These are phyloP conservation scores for Aristolochia contorta DNA, from an alignment of 164 flowering plant genomes.

Conservation along the genomic window DNA sequence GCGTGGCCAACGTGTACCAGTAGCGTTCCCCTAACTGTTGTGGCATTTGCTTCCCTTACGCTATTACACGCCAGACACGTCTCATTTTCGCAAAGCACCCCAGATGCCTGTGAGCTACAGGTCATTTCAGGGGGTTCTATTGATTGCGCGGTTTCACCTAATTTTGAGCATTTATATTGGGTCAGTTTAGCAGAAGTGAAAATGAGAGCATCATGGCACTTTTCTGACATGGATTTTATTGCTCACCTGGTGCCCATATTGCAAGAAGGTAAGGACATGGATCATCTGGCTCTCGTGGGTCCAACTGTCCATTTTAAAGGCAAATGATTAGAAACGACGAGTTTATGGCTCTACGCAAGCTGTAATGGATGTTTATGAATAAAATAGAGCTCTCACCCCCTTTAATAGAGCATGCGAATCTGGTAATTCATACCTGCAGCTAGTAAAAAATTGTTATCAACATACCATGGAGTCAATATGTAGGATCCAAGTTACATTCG, in stretches of 20 bases:
- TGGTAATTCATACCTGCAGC: conserved; percentile 92
- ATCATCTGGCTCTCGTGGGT: conserved; percentile 75
- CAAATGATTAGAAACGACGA: not conserved
- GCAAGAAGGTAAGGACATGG: conserved; percentile 85
- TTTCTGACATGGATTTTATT: not conserved
- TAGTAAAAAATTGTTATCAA: conserved; percentile 1
- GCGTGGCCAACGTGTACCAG: conserved; percentile 36
- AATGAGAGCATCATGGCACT: no score
- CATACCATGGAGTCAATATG: no score
- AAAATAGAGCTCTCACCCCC: conserved; percentile 41
- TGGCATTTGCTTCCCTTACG: conserved; percentile 49
- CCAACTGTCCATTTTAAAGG: conserved; percentile 41
- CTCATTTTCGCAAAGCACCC: conserved; percentile 37
- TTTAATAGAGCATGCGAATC: conserved; percentile 81
- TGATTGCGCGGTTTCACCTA: conserved; percentile 92
- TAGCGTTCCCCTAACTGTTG: conserved; percentile 72
- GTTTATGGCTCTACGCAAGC: no score
- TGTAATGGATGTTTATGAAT: not conserved
- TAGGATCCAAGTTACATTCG: no score
- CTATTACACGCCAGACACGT: conserved; percentile 75
- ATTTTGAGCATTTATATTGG: not conserved
- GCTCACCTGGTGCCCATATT: conserved; percentile 95
- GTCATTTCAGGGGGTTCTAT: conserved; percentile 47
- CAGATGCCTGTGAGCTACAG: conserved; percentile 38
- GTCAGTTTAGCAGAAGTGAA: no score